Evolutionary conservation across 1,284 basidiomycete genomes (phyloP), one percentile per base, ranked within the genome.

Genomic region (Abortiporus biennis): DNA sequence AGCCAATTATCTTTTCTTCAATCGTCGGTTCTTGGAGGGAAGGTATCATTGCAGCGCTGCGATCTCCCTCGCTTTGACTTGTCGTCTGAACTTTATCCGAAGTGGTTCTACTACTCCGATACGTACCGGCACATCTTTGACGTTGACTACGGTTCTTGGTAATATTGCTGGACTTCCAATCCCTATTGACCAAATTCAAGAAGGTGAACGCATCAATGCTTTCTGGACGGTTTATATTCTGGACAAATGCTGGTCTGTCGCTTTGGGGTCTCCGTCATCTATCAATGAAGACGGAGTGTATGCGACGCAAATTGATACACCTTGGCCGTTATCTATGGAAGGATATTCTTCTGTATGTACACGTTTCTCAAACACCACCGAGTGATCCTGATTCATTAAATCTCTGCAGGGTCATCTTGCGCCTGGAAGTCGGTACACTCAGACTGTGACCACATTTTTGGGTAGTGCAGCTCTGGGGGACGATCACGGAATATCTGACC

Each of bases 191-290:
- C 49, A 47, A 3, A 56, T 76, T 27, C 70, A 75, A 45, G 72
- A 77, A 38, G 79, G 73, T 38, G 80, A 85, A 52, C 66, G 77
- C 25, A 76, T 83, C 41, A 61, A 78, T 23, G 71, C 80, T 1
- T 86, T 86, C 49, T 85, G 82, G 82, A 74, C 79, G 47, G 78
- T 80, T 6, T 85, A 76, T 57, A 71, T 74, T 45, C 59, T 85
- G 45, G 84, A 85, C 55, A 69, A 74, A 21, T 61, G 57, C 43
- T 84, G 80, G 78, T 78, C 80, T 20, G 72, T 77, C 4, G 69
- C 74, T 6, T 64, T 82, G 3, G 72, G 72, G 24, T 74, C 74
- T 46, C 79, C 80, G 0, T 54, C 53, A 21, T 57, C 51, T 6
- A 54, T 65, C 3, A 60, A 64, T 11, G 65, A 75, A 33, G 72